phyloP scores from a whole-genome alignment of 768 basidiomycete species.

The Boletus subparvulus region DNA sequence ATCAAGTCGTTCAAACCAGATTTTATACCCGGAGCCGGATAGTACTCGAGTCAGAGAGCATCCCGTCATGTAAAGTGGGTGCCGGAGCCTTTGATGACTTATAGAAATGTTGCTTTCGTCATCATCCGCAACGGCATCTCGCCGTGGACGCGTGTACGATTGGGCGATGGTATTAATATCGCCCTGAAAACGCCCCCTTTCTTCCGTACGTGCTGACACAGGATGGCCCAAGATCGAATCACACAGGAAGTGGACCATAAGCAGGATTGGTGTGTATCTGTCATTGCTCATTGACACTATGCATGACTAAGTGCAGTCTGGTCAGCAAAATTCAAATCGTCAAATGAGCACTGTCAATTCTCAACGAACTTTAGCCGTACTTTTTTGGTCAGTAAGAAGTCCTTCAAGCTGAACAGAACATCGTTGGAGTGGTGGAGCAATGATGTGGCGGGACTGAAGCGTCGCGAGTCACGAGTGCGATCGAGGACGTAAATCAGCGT shows the following conservation, averaged over 20 bases:
- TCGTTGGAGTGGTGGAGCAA: background rate
- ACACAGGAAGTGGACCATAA: background rate
- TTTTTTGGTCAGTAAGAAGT: too few species aligned
- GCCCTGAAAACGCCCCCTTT: background rate
- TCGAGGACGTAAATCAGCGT: background rate
- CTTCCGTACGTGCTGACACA: background rate
- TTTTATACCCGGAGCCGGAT: background rate
- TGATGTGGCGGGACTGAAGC: background rate
- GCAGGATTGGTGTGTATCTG: background rate
- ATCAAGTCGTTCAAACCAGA: background rate
- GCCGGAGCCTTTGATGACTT: background rate
- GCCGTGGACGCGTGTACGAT: background rate
- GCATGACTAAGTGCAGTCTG: too few species aligned
- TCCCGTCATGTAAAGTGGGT: background rate
- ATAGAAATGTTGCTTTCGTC: too few species aligned
- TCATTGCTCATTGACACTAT: too few species aligned
- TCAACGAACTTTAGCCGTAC: too few species aligned
- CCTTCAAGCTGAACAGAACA: too few species aligned
- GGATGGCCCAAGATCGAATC: background rate
- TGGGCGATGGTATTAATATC: background rate
- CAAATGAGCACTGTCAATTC: too few species aligned
- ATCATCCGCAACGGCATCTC: background rate
- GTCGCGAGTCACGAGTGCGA: background rate
- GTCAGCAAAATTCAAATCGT: too few species aligned
- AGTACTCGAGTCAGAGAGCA: background rate